A percentile compares a stretch with the other conserved stretches of the same genome.
phyloP scores from a whole-genome alignment of 108 stramenopile genomes.

The Aurantiochytrium sp. region DNA sequence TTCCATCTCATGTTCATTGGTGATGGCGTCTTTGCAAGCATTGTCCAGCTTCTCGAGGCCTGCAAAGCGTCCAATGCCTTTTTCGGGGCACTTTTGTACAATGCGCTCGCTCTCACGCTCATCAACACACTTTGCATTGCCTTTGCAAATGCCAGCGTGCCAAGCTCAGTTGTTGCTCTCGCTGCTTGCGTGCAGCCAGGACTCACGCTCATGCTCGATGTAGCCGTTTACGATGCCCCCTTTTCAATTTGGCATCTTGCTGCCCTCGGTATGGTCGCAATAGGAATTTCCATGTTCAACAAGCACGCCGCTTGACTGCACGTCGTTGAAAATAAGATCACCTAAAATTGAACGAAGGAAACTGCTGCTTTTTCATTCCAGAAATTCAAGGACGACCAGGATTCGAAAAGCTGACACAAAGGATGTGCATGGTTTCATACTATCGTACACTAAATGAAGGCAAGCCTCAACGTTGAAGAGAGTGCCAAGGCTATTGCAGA shows the following conservation, averaged over 20 bases:
- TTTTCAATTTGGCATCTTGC: not conserved
- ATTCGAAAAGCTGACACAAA: no score
- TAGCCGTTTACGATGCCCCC: not conserved
- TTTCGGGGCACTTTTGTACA: not conserved
- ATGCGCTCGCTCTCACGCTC: not conserved
- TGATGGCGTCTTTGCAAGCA: not conserved
- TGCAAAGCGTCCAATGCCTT: not conserved
- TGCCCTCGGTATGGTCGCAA: not conserved
- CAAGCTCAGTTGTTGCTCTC: not conserved
- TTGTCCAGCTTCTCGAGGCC: not conserved
- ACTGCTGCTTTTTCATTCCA: no score
- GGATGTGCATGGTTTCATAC: no score
- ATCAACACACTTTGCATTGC: constrained; percentile 5
- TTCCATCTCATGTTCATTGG: not conserved
- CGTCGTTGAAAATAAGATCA: no score
- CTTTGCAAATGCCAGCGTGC: not conserved
- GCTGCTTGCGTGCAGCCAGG: not conserved
- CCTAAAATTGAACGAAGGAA: no score
- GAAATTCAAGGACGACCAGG: no score
- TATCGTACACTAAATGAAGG: no score
- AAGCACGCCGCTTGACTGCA: not conserved
- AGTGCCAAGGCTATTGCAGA: no score
- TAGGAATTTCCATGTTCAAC: not conserved
- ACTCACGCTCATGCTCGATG: not conserved
- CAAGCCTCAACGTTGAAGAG: no score